These are phyloP conservation scores for Colletotrichum ledebouriae DNA, from an alignment of 2,329 filamentous ascomycete genomes.

Conservation along the genomic window DNA sequence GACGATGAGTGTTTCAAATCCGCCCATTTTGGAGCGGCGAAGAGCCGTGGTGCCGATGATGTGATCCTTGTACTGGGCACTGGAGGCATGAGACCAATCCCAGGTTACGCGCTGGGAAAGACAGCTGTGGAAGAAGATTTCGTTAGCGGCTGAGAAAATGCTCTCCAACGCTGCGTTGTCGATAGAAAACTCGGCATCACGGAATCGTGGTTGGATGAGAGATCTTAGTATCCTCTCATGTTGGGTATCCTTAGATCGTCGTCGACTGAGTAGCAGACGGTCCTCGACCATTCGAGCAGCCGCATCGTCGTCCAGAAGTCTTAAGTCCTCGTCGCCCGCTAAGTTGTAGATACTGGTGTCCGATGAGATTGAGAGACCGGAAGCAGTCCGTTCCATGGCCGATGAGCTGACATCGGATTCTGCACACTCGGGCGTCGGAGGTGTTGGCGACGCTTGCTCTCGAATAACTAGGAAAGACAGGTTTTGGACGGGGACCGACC, in stretches of 20 bases:
- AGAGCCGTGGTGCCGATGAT: slow-evolving; percentile 75
- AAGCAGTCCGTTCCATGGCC: slow-evolving; percentile 63
- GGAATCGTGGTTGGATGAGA: slow-evolving; percentile 66
- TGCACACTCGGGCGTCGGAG: slow-evolving; percentile 42
- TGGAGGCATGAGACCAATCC: slow-evolving; percentile 70
- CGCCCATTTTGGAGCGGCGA: slow-evolving; percentile 61
- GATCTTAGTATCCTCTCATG: slow-evolving; percentile 70
- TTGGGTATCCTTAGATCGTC: slow-evolving; percentile 62
- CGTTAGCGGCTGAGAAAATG: slow-evolving; percentile 72
- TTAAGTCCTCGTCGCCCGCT: slow-evolving; percentile 49
- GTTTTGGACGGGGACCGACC: slow-evolving; percentile 51
- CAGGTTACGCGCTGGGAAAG: slow-evolving; percentile 71
- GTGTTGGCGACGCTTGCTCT: slow-evolving; percentile 49
- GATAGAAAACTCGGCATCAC: slow-evolving; percentile 63
- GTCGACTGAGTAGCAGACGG: slow-evolving; percentile 60
- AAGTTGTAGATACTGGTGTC: slow-evolving; percentile 51
- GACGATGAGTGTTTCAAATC: slow-evolving; percentile 74
- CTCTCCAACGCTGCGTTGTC: slow-evolving; percentile 69
- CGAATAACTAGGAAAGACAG: slow-evolving; percentile 56
- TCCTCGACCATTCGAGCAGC: slow-evolving; percentile 64
- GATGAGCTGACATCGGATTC: slow-evolving; percentile 43
- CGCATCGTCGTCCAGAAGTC: slow-evolving; percentile 59
- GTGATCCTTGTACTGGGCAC: slow-evolving; percentile 64
- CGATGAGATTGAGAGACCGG: slow-evolving; percentile 62
- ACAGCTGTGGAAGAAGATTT: slow-evolving; percentile 71